phyloP scores from a whole-genome alignment of 2,329 filamentous ascomycete species.

The Hypoxylon sp. region DNA sequence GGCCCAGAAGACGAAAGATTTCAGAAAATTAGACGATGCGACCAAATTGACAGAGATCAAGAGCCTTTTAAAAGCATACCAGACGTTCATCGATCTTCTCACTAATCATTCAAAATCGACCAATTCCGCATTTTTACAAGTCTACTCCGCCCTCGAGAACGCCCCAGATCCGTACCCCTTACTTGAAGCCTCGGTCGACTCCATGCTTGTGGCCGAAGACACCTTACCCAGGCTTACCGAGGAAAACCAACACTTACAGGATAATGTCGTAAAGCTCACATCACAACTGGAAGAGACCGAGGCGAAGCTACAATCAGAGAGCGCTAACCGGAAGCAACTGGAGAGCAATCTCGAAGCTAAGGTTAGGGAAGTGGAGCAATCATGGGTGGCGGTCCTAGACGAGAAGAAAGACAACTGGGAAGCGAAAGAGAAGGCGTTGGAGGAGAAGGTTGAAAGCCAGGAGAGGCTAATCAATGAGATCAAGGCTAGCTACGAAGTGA shows the following conservation, averaged over 20 bases:
- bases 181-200: slow-evolving; percentile 95
- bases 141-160: slow-evolving; percentile 94
- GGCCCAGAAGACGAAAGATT: slow-evolving; percentile 99
- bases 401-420: slow-evolving; percentile 98
- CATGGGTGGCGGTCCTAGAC: slow-evolving; percentile 88
- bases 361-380: slow-evolving; percentile 89
- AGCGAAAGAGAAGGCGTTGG: slow-evolving; percentile 88
- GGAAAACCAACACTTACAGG: slow-evolving; percentile 90
- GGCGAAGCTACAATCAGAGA: slow-evolving; percentile 82
- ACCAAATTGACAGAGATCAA: slow-evolving; percentile 91
- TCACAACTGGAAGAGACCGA: slow-evolving; percentile 87
- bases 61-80: slow-evolving; percentile 91
- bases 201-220: slow-evolving; percentile 91
- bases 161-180: slow-evolving; percentile 96
- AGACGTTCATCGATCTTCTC: slow-evolving; percentile 95
- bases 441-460: slow-evolving; percentile 95
- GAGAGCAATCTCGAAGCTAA: slow-evolving; percentile 82
- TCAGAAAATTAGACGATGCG: slow-evolving; percentile 88
- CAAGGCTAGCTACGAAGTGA: slow-evolving; percentile 97
- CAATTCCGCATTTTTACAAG: slow-evolving; percentile 90
- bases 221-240: slow-evolving; percentile 89
- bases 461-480: slow-evolving; percentile 92
- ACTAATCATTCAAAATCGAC: slow-evolving; percentile 96
- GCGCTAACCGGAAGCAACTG: slow-evolving; percentile 76
- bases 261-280: slow-evolving; percentile 80